Percentiles rank a stretch among this genome's conserved stretches.
These are phyloP conservation scores for Eutrema yunnanense DNA, from an alignment of 345 rosid genomes.

Conservation along the genomic window DNA sequence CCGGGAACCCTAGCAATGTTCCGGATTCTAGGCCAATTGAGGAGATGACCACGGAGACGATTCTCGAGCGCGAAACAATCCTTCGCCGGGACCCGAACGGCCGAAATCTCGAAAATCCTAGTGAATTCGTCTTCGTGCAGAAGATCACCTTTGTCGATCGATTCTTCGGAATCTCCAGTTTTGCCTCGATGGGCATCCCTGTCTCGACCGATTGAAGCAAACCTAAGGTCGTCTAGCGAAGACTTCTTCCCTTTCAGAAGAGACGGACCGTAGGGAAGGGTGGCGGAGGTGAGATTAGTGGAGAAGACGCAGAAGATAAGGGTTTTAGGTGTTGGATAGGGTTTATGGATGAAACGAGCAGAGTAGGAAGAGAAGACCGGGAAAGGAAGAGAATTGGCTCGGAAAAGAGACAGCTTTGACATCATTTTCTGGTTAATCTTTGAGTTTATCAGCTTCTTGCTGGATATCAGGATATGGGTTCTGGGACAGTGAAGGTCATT, in stretches of 20 bases:
- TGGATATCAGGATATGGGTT: neutral
- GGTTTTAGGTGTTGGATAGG: conserved; percentile 27
- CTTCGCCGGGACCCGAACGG: conserved; percentile 63
- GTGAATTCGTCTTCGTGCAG: conserved; percentile 52
- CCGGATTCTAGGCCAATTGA: conserved; percentile 75
- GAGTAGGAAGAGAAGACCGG: conserved; percentile 26
- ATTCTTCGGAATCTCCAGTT: conserved; percentile 7
- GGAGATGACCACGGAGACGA: conserved; percentile 79
- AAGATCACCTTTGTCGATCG: conserved; percentile 23
- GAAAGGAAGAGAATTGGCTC: conserved; percentile 33
- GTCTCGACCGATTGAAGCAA: neutral
- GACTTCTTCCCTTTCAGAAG: conserved; percentile 60
- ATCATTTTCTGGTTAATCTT: conserved; percentile 27
- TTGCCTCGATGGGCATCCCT: conserved; percentile 8
- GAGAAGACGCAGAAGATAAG: conserved; percentile 32
- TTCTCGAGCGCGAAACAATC: conserved; percentile 61
- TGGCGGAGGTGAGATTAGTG: neutral
- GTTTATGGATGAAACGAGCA: conserved; percentile 29
- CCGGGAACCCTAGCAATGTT: conserved; percentile 79
- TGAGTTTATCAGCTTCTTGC: neutral
- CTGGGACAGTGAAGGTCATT: neutral
- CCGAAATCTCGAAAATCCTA: conserved; percentile 52
- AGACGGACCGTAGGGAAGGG: conserved; percentile 66
- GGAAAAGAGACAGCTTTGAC: conserved; percentile 39
- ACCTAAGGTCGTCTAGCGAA: neutral